A percentile compares a stretch with the other conserved stretches of the same genome.
Conservation (phyloP, 768 basidiomycete genomes). For the Pisolithus orientalis region DNA sequence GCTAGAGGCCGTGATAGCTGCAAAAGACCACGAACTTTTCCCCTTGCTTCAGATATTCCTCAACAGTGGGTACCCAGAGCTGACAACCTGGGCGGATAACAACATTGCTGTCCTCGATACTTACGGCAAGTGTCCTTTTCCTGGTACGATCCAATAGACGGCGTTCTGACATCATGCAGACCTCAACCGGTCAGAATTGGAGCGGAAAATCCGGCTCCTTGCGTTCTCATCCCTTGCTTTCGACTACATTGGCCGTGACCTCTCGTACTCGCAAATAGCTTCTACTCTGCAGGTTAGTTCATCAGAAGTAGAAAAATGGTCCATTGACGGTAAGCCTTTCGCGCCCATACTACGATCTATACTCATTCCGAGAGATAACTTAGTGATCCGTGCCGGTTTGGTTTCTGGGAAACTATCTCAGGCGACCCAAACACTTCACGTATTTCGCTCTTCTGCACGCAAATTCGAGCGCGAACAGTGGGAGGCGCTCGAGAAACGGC, state of each 20-base stretch:
- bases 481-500: conserved; percentile 67
- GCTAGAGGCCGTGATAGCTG: conserved; percentile 60
- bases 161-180: conserved; percentile 30
- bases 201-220: conserved; percentile 75
- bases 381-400: conserved; percentile 77
- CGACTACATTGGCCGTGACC: conserved; percentile 64
- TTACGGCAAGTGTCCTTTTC: conserved; percentile 41
- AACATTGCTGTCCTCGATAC: conserved; percentile 46
- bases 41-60: conserved; percentile 73
- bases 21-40: conserved; percentile 67
- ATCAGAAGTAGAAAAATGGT: conserved; percentile 77
- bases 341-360: background rate
- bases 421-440: conserved; percentile 62
- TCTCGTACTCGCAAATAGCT: conserved; percentile 67
- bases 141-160: background rate
- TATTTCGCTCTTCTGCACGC: conserved; percentile 69
- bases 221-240: conserved; percentile 74
- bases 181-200: conserved; percentile 52
- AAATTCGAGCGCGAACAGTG: conserved; percentile 76
- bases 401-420: conserved; percentile 82
- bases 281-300: conserved; percentile 57
- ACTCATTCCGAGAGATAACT: background rate
- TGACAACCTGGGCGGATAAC: conserved; percentile 50
- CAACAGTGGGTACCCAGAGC: conserved; percentile 55
- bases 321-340: conserved; percentile 64